A percentile compares a stretch with the other conserved stretches of the same genome.
Conservation (phyloP, 352 stramenopile species). For the Globisporangium paddicum region DNA sequence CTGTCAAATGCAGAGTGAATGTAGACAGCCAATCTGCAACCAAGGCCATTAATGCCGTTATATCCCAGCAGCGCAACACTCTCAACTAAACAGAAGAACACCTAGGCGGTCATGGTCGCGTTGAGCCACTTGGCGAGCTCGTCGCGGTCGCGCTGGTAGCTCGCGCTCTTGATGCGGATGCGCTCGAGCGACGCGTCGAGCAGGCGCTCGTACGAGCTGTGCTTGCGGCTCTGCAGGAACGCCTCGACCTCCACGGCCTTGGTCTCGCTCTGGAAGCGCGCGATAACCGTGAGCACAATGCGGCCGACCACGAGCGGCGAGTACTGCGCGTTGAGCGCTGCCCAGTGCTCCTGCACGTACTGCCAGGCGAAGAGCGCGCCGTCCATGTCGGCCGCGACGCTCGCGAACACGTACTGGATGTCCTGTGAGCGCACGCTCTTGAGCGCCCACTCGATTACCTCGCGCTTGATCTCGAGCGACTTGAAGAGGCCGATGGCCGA, state of each 20-base stretch:
- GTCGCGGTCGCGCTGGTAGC: conserved; percentile 49
- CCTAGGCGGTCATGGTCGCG: conserved; percentile 14
- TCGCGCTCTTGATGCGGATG: conserved; percentile 68
- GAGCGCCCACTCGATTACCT: conserved; percentile 65
- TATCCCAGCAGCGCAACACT: neutral
- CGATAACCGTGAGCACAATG: conserved; percentile 57
- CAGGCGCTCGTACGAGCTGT: conserved; percentile 58
- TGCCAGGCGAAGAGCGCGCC: conserved; percentile 57
- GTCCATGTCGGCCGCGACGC: conserved; percentile 53
- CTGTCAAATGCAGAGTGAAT: too few species aligned
- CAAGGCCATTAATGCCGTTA: too few species aligned
- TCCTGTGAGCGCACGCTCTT: conserved; percentile 77
- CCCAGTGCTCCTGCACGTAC: conserved; percentile 74
- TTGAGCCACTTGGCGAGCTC: conserved; percentile 53
- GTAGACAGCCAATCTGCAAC: neutral
- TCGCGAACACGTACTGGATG: conserved; percentile 73
- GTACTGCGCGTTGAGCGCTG: conserved; percentile 60
- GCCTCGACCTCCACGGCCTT: conserved; percentile 47
- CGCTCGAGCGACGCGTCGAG: conserved; percentile 66
- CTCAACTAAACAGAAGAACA: neutral
- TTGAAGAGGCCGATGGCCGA: conserved; percentile 64
- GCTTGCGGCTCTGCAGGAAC: conserved; percentile 62
- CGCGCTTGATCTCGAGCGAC: conserved; percentile 48
- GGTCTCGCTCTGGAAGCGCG: conserved; percentile 59
- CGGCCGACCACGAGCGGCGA: conserved; percentile 53